A percentile compares a stretch with the other conserved stretches of the same genome.
These are phyloP conservation scores for Aspergillus cavernicola DNA, from an alignment of 495 filamentous ascomycete genomes.

Conservation along the genomic window DNA sequence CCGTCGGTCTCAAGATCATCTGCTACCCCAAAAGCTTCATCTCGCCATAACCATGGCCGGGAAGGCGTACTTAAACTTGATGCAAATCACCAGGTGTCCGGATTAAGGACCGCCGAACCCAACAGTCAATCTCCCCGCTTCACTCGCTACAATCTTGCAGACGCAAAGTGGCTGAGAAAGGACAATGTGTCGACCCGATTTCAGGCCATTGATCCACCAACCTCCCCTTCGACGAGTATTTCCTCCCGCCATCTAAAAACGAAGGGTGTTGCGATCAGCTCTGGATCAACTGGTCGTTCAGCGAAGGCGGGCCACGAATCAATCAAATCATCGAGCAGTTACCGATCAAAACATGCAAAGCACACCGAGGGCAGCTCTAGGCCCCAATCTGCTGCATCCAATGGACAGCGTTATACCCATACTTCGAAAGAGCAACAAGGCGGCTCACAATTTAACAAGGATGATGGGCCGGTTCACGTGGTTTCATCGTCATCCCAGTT, in stretches of 20 bases:
- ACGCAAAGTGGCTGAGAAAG: conserved; percentile 38
- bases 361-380: background rate
- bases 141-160: conserved; percentile 3
- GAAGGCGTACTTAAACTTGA: background rate
- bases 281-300: background rate
- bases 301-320: background rate
- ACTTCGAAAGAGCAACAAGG: background rate
- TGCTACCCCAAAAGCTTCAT: background rate
- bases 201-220: conserved; percentile 36
- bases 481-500: conserved; percentile 42
- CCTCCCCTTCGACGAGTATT: conserved; percentile 33
- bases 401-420: background rate
- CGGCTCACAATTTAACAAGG: conserved; percentile 1
- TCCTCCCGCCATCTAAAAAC: conserved; percentile 19
- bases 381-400: background rate
- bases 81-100: background rate
- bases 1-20: conserved; percentile 4
- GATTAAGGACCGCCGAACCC: background rate
- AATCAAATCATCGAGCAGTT: background rate
- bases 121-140: conserved; percentile 5
- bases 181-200: conserved; percentile 32
- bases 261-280: conserved; percentile 11
- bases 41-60: background rate
- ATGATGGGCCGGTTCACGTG: conserved; percentile 29
- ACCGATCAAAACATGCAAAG: background rate